phyloP scores from a whole-genome alignment of 306 rosid genomes.

The Oemleria cerasiformis region DNA sequence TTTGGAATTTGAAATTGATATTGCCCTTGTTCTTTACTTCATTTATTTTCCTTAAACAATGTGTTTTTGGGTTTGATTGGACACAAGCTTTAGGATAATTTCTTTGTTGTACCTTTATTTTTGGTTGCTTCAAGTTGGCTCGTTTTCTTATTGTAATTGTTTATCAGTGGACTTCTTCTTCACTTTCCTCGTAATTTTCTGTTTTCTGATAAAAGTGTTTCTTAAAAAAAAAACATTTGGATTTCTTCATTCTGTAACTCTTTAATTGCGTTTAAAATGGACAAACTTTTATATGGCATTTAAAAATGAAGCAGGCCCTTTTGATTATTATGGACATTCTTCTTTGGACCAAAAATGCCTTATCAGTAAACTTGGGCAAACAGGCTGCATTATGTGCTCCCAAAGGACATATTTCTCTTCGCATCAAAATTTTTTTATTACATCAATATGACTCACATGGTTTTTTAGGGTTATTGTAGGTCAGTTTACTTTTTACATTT shows the following conservation, averaged over 20 bases:
- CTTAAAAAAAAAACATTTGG: background rate
- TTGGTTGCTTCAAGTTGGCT: background rate
- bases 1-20: too few relatives aligned
- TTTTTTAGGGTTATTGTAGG: background rate
- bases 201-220: background rate
- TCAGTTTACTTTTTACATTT: background rate
- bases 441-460: background rate
- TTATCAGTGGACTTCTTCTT: background rate
- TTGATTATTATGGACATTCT: background rate
- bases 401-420: background rate
- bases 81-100: background rate
- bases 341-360: background rate
- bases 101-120: too few relatives aligned
- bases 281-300: background rate
- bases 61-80: too few relatives aligned
- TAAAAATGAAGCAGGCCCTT: background rate
- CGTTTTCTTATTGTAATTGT: background rate
- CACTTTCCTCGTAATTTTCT: background rate
- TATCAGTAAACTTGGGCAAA: background rate
- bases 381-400: background rate
- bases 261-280: background rate
- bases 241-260: background rate
- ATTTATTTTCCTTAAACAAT: too few relatives aligned
- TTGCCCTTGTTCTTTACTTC: too few relatives aligned
- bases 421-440: background rate